These are phyloP conservation scores for Penicillium cinerascens DNA, from an alignment of 495 filamentous ascomycete genomes.

Conservation along the genomic window DNA sequence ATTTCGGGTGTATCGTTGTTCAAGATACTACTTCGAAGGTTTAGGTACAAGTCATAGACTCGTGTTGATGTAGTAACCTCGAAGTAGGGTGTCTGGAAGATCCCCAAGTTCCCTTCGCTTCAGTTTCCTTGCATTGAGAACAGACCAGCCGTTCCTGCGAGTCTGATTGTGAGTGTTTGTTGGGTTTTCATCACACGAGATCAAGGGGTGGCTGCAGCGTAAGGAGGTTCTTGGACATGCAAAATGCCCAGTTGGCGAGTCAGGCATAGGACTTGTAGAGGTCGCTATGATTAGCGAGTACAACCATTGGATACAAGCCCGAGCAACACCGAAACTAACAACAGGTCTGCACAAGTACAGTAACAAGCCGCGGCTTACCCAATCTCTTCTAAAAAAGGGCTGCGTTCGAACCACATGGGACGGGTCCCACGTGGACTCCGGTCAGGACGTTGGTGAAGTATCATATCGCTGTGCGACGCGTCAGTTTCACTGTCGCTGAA, in stretches of 20 bases:
- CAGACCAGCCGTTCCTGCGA: conserved; percentile 25
- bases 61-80: neutral
- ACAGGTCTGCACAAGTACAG: neutral
- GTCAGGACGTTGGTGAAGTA: neutral
- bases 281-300: neutral
- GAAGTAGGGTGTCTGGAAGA: conserved; percentile 2
- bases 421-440: conserved; percentile 6
- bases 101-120: conserved; percentile 2
- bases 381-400: neutral
- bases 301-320: neutral
- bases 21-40: neutral
- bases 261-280: neutral
- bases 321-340: neutral
- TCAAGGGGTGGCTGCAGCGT: conserved; percentile 14
- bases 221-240: conserved; percentile 12
- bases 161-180: conserved; percentile 1
- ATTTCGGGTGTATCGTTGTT: neutral
- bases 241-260: neutral
- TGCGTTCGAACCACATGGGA: conserved; percentile 10
- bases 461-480: conserved; percentile 5
- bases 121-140: conserved; percentile 23
- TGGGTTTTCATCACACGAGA: neutral
- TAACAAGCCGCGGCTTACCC: neutral
- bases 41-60: neutral
- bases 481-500: conserved; percentile 14